phyloP scores from a whole-genome alignment of 306 rosid genomes.

The Spatholobus suberectus region DNA sequence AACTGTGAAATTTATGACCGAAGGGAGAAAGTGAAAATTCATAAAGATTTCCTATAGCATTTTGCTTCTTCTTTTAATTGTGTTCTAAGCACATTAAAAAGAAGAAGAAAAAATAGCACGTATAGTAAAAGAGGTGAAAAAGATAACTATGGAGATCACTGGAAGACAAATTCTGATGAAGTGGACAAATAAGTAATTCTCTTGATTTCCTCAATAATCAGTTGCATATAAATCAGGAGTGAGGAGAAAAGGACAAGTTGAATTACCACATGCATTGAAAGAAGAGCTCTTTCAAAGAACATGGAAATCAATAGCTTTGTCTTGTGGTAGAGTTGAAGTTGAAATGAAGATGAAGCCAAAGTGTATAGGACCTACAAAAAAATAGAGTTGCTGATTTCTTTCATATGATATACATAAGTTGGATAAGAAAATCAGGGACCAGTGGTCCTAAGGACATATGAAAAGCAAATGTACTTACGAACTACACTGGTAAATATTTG shows the following conservation, averaged over 20 bases:
- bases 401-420: neutral
- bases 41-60: neutral
- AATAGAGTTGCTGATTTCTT: neutral
- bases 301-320: neutral
- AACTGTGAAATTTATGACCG: neutral
- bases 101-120: neutral
- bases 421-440: neutral
- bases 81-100: neutral
- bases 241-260: neutral
- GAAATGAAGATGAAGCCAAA: neutral
- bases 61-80: neutral
- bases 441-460: neutral
- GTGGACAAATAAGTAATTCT: neutral
- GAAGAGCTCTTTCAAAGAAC: neutral
- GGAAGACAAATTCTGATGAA: neutral
- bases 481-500: too few species aligned
- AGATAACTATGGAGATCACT: neutral
- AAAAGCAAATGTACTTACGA: neutral
- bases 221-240: neutral
- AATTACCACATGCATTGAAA: conserved; percentile 2
- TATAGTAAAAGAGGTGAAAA: neutral
- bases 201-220: neutral
- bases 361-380: neutral
- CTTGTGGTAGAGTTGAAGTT: neutral
- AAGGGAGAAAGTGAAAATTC: neutral